phyloP scores from a whole-genome alignment of 2,329 filamentous ascomycete genomes.

The Paraconiothyrium sp. region DNA sequence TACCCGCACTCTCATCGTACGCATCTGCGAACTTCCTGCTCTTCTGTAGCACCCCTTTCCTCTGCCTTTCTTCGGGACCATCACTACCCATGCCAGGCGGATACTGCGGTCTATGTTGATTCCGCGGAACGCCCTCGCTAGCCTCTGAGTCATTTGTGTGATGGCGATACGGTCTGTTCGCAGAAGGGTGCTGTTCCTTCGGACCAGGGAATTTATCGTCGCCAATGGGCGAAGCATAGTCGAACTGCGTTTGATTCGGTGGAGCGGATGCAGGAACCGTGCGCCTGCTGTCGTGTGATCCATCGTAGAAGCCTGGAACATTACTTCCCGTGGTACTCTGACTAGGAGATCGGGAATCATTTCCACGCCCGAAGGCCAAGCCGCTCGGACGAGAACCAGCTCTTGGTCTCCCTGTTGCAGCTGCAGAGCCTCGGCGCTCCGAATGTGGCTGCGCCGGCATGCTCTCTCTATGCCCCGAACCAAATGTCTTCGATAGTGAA shows the following conservation, averaged over 20 bases:
- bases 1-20: conserved; percentile 71
- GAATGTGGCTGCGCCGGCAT: conserved; percentile 42
- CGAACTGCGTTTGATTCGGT: conserved; percentile 49
- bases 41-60: conserved; percentile 75
- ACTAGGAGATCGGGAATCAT: conserved; percentile 54
- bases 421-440: conserved; percentile 47
- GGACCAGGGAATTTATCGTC: conserved; percentile 51
- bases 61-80: conserved; percentile 32
- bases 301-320: conserved; percentile 55
- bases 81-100: conserved; percentile 52
- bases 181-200: conserved; percentile 41
- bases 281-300: conserved; percentile 44
- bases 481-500: conserved; percentile 58
- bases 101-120: conserved; percentile 45
- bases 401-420: conserved; percentile 31
- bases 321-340: conserved; percentile 56
- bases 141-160: conserved; percentile 48
- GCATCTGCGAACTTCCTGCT: conserved; percentile 88
- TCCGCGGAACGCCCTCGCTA: conserved; percentile 40
- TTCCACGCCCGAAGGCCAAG: conserved; percentile 56
- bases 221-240: conserved; percentile 37
- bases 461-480: conserved; percentile 48
- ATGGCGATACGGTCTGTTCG: conserved; percentile 39
- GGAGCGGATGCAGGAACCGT: conserved; percentile 46
- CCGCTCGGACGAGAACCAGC: conserved; percentile 45